phyloP scores from a whole-genome alignment of 257 asterid species.

The Nicotiana obtusifolia region DNA sequence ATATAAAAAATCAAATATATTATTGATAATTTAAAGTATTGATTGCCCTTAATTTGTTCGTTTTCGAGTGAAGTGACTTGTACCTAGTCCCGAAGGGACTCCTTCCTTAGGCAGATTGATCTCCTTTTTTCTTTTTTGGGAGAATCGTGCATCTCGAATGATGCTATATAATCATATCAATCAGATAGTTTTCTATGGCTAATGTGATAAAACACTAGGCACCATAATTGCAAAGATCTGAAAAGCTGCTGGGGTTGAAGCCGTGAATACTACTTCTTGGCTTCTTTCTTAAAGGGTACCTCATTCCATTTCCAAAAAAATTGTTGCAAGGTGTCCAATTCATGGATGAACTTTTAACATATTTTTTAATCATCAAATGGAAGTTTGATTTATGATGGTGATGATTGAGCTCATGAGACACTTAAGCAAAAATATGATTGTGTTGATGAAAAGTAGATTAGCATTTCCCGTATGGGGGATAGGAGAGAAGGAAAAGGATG shows the following conservation, averaged over 20 bases:
- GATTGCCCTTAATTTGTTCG: not conserved
- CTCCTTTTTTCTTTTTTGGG: not conserved
- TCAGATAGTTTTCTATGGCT: not conserved
- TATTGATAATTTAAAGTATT: not conserved
- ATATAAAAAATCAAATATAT: not conserved
- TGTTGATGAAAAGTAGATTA: not conserved
- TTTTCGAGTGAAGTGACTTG: not conserved
- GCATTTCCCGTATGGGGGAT: not conserved
- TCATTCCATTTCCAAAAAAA: not conserved
- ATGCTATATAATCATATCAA: not conserved
- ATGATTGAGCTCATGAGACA: not conserved
- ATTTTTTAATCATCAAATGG: not conserved
- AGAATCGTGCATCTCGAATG: not conserved
- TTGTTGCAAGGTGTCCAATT: not conserved
- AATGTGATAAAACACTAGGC: not conserved
- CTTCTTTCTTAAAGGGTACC: not conserved
- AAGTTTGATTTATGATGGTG: not conserved
- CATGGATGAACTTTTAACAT: not conserved
- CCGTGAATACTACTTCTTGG: not conserved
- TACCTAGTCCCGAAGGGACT: not conserved
- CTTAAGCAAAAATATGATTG: not conserved
- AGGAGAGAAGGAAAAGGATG: not conserved
- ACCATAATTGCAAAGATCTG: not conserved
- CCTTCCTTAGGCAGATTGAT: not conserved
- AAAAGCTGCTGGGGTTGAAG: not conserved